Conservation (phyloP, 2,329 filamentous ascomycete genomes). For the Phaeoacremonium minimum region DNA sequence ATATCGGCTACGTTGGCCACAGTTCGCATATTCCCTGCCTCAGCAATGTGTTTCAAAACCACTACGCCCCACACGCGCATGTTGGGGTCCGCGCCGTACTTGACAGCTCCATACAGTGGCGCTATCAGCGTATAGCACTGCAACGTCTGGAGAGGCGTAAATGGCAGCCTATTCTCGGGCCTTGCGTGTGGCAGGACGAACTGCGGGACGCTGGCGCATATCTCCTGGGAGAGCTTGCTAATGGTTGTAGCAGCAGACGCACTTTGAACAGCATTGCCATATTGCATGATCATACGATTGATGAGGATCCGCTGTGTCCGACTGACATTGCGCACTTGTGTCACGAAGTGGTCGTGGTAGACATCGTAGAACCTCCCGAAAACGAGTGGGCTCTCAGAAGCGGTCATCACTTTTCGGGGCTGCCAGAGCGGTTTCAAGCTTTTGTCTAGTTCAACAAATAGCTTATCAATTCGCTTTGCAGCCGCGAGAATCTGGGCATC, state of each 20-base stretch:
- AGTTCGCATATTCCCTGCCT: not conserved
- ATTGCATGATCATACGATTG: slow-evolving; percentile 4
- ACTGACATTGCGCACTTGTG: slow-evolving; percentile 16
- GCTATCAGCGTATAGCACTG: slow-evolving; percentile 12
- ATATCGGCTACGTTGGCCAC: not conserved
- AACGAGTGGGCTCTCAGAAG: slow-evolving; percentile 4
- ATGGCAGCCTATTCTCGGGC: slow-evolving; percentile 8
- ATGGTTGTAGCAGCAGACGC: not conserved
- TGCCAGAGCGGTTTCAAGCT: slow-evolving; percentile 8
- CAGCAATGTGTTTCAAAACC: not conserved
- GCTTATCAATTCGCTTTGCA: slow-evolving; percentile 1
- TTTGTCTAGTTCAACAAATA: slow-evolving; percentile 5
- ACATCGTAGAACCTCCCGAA: slow-evolving; percentile 12
- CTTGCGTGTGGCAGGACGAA: slow-evolving; percentile 7
- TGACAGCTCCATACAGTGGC: slow-evolving; percentile 10
- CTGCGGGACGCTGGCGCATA: slow-evolving; percentile 14
- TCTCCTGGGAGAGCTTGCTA: not conserved
- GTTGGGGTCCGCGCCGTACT: not conserved
- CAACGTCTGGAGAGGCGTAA: slow-evolving; percentile 13
- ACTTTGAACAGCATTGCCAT: not conserved
- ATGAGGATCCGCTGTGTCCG: slow-evolving; percentile 14
- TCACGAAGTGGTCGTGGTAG: slow-evolving; percentile 12
- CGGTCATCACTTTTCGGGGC: not conserved
- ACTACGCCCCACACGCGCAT: not conserved
- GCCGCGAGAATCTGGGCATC: not conserved